phyloP scores from a whole-genome alignment of 176 grass and related monocot species.

The Oryza rufipogon region DNA sequence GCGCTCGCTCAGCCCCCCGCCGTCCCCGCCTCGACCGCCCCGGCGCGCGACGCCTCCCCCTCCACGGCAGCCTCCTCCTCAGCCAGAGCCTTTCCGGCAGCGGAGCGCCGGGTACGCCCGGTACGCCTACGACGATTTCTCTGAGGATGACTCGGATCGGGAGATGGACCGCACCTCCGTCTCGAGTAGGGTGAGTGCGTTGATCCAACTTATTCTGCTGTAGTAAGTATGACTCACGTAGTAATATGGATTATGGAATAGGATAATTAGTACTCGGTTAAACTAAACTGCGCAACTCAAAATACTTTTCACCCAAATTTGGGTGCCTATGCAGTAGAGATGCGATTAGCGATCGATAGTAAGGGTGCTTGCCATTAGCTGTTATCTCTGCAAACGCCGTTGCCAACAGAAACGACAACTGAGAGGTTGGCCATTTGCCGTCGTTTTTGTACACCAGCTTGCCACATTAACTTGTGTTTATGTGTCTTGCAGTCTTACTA shows the following conservation, averaged over 20 bases:
- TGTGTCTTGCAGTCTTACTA: no score
- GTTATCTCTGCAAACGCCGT: not conserved
- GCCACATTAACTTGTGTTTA: no score
- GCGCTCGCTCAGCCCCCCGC: conserved; percentile 42
- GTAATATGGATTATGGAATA: not conserved
- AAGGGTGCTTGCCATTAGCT: not conserved
- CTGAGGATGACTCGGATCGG: conserved; percentile 87
- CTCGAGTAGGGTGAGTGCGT: conserved; percentile 58
- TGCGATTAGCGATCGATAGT: not conserved
- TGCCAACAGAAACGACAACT: not conserved
- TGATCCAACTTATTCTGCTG: not conserved
- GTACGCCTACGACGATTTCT: conserved; percentile 81
- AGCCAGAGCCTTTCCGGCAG: conserved; percentile 50
- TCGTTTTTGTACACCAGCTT: no score
- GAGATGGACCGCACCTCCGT: conserved; percentile 55
- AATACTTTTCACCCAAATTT: not conserved
- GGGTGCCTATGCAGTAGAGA: not conserved
- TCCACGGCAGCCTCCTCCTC: conserved; percentile 17
- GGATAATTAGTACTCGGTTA: not conserved
- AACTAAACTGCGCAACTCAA: not conserved
- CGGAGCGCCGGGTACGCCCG: conserved; percentile 63
- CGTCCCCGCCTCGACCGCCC: conserved; percentile 25
- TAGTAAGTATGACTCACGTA: not conserved
- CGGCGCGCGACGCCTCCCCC: conserved; percentile 21
- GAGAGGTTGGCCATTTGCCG: not conserved